Base-by-base conservation (phyloP, 495 filamentous ascomycete species). In the Penicillium angulare region DNA sequence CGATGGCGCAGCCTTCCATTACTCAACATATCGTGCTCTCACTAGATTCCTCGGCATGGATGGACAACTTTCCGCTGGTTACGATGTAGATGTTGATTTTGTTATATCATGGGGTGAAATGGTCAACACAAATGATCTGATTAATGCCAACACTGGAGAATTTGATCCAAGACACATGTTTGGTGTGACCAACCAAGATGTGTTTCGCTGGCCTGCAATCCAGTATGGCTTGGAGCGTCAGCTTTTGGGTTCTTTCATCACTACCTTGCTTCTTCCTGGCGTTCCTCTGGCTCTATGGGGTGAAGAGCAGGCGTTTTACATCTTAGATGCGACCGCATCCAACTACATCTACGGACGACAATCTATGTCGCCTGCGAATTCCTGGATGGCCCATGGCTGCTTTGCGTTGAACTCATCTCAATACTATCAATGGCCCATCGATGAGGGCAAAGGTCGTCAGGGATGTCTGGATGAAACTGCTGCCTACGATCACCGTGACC, bases 181-280 rank as follows among this genome's bases (percentile, higher is more conserved):
- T 52, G 86, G 86, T 18, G 74, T 73, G 3, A 84, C 82, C 8
- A 88, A 88, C 59, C 86, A 89, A 67, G 86, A 89, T 60, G 83
- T 89, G 3, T 86, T 89, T 66, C 79, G 85, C 13, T 89, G 86
- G 86, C 85, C 86, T n/a, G 75, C 81, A 1, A 74, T 89, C 48
- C 60, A 76, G 18, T 69, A 77, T 44, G 86, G 86, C 18, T 77
- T 78, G 0, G 73, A 86, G 55, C 73, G 82, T 41, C 74, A 79
- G 66, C 62, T 88, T 3, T 71, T 89, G 0, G 86, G 72, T 7
- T 64, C 76, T 5, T 88, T 85, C 52, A 75, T 89, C 45, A 83
- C 78, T 0, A 86, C 82, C 15, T 47, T 88, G 7, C 62, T 83
- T 43, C 70, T 88, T 53, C 86, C 86, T 3, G 86, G 86, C 20